These are phyloP conservation scores for Brettanomyces bruxellensis DNA, from an alignment of 805 yeast species.

Conservation along the genomic window DNA sequence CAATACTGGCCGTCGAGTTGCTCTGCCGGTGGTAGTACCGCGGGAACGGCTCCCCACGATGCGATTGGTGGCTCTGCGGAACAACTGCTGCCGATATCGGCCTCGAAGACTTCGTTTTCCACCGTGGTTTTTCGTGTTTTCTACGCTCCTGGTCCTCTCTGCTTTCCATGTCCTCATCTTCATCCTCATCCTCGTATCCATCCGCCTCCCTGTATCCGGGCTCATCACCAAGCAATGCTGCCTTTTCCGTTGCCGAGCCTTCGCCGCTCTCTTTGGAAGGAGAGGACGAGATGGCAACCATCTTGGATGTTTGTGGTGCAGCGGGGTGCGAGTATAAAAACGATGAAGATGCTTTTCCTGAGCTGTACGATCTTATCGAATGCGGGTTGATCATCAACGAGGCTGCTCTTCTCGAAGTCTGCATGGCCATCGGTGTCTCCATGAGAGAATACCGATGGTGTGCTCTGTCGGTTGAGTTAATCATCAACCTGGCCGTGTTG, in stretches of 20 bases:
- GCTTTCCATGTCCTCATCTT: not conserved
- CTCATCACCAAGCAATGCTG: not conserved
- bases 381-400: constrained; percentile 28
- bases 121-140: not conserved
- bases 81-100: not conserved
- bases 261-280: constrained; percentile 15
- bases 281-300: constrained; percentile 25
- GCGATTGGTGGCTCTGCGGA: constrained; percentile 16
- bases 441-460: constrained; percentile 33
- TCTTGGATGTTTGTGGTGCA: constrained; percentile 56
- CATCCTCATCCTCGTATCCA: not conserved
- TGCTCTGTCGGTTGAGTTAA: constrained; percentile 16
- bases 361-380: constrained; percentile 27
- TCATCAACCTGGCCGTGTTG: constrained; percentile 28
- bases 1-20: constrained; percentile 52
- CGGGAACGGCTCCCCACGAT: constrained; percentile 4
- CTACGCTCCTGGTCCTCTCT: not conserved
- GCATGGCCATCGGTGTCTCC: constrained; percentile 29
- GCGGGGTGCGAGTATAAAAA: constrained; percentile 44
- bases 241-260: constrained; percentile 9
- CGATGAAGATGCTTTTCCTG: constrained; percentile 24
- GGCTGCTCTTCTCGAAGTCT: constrained; percentile 19
- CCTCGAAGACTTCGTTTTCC: not conserved
- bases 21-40: constrained; percentile 12
- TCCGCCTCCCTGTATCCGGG: not conserved